Conservation (phyloP, 2,329 filamentous ascomycete genomes). For the Penicillium verrucosum region DNA sequence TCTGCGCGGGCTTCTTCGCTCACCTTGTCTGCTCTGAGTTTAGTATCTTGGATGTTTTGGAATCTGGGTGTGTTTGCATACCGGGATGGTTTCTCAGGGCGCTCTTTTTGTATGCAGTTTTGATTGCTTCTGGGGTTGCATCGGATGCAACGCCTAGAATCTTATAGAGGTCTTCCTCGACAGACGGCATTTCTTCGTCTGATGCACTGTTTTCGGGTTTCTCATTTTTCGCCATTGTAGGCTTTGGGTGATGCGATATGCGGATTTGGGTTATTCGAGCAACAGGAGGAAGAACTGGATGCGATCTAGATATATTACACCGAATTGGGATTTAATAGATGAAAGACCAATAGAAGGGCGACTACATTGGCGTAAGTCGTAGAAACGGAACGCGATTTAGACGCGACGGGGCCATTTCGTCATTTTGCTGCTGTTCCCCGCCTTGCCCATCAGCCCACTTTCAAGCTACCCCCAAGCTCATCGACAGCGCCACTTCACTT, state of each 20-base stretch:
- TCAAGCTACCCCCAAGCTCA: constrained; percentile 1
- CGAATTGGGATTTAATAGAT: neutral
- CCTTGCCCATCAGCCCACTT: constrained; percentile 8
- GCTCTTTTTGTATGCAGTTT: constrained; percentile 84
- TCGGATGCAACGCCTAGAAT: constrained; percentile 68
- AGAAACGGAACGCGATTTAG: constrained; percentile 20
- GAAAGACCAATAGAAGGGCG: neutral
- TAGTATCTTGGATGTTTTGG: constrained; percentile 12
- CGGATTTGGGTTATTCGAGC: too few relatives aligned
- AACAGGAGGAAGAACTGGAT: neutral
- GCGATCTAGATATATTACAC: neutral
- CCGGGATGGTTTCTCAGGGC: constrained; percentile 84
- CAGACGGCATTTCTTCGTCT: constrained; percentile 19
- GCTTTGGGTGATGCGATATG: neutral
- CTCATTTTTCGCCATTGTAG: constrained; percentile 18
- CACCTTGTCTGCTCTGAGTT: constrained; percentile 66
- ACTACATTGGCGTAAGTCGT: neutral
- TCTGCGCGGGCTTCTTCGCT: constrained; percentile 62
- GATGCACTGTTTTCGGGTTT: constrained; percentile 50
- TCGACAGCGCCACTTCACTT: neutral
- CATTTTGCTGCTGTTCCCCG: constrained; percentile 26
- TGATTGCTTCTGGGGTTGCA: constrained; percentile 76
- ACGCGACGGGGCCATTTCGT: constrained; percentile 28
- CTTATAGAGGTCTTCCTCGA: constrained; percentile 63
- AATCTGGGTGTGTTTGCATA: constrained; percentile 39